phyloP scores from a whole-genome alignment of 2,329 filamentous ascomycete genomes.

The Cercospora citrullina region DNA sequence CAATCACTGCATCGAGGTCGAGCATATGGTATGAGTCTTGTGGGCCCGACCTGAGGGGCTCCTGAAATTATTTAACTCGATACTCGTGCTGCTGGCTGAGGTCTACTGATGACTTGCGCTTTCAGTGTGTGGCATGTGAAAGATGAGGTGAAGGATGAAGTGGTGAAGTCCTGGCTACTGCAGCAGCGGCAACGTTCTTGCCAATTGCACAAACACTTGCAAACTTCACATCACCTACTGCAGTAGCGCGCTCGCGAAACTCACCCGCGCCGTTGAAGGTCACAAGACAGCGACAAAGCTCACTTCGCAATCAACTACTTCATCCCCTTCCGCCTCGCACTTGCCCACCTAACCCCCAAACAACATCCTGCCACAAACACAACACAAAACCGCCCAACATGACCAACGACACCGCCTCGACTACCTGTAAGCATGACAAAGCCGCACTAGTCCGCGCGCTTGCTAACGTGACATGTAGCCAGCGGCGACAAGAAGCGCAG shows the following conservation, averaged over 20 bases:
- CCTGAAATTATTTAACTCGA: neutral
- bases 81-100: neutral
- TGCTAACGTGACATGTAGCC: neutral
- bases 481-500: constrained; percentile 2
- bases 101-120: neutral
- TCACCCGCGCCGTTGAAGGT: constrained; percentile 1
- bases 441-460: neutral
- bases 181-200: constrained; percentile 2
- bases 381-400: constrained; percentile 14
- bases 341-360: constrained; percentile 5
- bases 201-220: neutral
- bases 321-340: constrained; percentile 4
- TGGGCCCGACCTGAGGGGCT: neutral
- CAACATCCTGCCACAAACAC: constrained; percentile 13
- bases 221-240: neutral
- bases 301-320: neutral
- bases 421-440: constrained; percentile 7
- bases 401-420: constrained; percentile 7
- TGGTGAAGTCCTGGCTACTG: neutral
- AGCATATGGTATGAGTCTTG: neutral
- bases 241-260: neutral
- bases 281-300: constrained; percentile 9
- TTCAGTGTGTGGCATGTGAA: neutral
- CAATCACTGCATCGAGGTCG: neutral
- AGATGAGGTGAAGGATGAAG: neutral